Evolutionary conservation across 371 early-diverging fungal genomes (phyloP).

Genomic region (Neoconidiobolus thromboides): DNA sequence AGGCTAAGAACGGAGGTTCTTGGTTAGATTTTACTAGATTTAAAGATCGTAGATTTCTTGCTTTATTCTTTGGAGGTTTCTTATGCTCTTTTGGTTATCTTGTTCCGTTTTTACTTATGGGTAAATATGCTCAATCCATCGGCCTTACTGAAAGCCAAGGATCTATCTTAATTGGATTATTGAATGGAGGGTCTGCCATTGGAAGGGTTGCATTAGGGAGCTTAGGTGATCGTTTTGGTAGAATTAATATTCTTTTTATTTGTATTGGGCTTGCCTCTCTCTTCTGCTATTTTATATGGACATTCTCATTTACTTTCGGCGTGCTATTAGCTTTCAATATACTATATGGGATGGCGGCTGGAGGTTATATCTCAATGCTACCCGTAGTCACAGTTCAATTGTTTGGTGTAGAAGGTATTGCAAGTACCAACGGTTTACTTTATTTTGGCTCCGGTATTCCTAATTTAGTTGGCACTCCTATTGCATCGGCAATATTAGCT

Average conservation of each 20-base stretch:
- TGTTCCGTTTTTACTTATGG: conserved; percentile 3
- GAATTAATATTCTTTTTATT: conserved; percentile 25
- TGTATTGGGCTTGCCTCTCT: conserved; percentile 21
- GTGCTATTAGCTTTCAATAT: conserved; percentile 25
- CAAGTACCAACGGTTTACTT: conserved; percentile 18
- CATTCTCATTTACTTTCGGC: conserved; percentile 21
- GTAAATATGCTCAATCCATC: conserved; percentile 5
- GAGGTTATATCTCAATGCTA: conserved; percentile 24
- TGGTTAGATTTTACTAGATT: conserved; percentile 12
- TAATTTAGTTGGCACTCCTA: conserved; percentile 25
- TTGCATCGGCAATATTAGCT: conserved; percentile 22
- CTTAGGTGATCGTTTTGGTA: conserved; percentile 38
- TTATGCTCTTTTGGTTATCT: conserved; percentile 14
- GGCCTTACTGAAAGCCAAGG: conserved; percentile 16
- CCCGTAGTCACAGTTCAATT: conserved; percentile 22
- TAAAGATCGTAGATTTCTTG: conserved; percentile 10
- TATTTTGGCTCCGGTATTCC: conserved; percentile 21
- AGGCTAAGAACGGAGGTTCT: not conserved
- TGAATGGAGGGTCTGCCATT: conserved; percentile 32
- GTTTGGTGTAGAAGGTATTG: conserved; percentile 19
- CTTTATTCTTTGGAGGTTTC: conserved; percentile 8
- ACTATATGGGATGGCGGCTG: conserved; percentile 30
- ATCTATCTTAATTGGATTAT: conserved; percentile 25
- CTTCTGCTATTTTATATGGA: conserved; percentile 18
- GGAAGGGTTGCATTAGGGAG: conserved; percentile 44